These are phyloP conservation scores for Didymella lethalis DNA, from an alignment of 2,329 filamentous ascomycete genomes.

Conservation along the genomic window DNA sequence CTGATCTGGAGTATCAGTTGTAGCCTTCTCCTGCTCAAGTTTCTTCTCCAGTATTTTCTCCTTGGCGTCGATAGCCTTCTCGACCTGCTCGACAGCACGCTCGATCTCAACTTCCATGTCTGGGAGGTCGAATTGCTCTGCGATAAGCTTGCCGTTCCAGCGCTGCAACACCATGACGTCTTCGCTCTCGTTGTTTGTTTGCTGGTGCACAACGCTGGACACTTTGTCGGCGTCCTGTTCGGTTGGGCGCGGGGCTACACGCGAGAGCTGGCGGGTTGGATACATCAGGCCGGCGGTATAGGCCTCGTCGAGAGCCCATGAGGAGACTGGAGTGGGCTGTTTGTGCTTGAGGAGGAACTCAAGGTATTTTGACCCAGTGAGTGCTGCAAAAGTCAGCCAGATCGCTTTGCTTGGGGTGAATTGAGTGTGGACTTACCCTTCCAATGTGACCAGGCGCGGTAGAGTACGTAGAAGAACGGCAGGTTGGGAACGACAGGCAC, in stretches of 20 bases:
- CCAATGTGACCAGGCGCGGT: constrained; percentile 71
- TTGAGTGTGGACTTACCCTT: constrained; percentile 27
- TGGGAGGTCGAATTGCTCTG: constrained; percentile 57
- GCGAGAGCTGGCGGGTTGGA: constrained; percentile 51
- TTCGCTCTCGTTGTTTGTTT: constrained; percentile 52
- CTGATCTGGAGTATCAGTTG: constrained; percentile 29
- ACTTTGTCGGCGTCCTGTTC: constrained; percentile 51
- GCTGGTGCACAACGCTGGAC: constrained; percentile 48
- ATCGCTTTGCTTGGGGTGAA: background rate
- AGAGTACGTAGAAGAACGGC: constrained; percentile 95
- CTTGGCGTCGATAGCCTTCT: constrained; percentile 53
- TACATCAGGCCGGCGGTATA: constrained; percentile 67
- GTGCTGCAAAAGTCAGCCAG: constrained; percentile 57
- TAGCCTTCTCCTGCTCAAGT: constrained; percentile 46
- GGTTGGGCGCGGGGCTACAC: constrained; percentile 50
- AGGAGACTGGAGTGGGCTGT: constrained; percentile 71
- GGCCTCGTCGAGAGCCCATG: constrained; percentile 73
- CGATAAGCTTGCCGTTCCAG: constrained; percentile 62
- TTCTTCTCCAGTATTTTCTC: constrained; percentile 50
- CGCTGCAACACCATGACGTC: constrained; percentile 60
- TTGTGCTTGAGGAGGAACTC: constrained; percentile 80
- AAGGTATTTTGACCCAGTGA: constrained; percentile 83
- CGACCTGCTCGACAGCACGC: constrained; percentile 61
- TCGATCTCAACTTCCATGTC: constrained; percentile 64
- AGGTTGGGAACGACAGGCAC: constrained; percentile 90